Base-by-base conservation (phyloP, 2,329 filamentous ascomycete genomes). In the Nemania sp. region DNA sequence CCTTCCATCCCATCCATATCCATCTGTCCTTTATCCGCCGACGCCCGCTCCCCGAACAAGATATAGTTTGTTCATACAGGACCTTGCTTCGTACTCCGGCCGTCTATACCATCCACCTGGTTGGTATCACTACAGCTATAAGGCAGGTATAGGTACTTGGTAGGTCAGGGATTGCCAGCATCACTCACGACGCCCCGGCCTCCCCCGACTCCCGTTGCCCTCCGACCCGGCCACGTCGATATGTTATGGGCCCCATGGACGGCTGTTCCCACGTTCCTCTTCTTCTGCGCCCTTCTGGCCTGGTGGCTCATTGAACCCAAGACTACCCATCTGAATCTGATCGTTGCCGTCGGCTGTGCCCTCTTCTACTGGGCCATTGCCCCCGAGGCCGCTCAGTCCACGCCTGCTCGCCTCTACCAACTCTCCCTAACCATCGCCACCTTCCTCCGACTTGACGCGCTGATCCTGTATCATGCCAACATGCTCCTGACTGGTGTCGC, bases 401-500 rank as follows among this genome's bases (percentile, higher is more conserved):
- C 76, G 37, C 72, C 75, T 42, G 66, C 72, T 60, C 72, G 71
- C 49, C 47, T 76, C 46, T 78, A 75, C 66, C 67, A 70, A 37
- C 66, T 72, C n/a, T 68, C 67, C 56, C 62, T 71, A 55, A 71
- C 72, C 60, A 63, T 75, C 48, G 71, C 79, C 65, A 73, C 75
- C 59, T 71, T 77, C 57, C 72, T 80, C 40, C 78, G 75, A 55
- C 75, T 83, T 61, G 79, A 83, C 72, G 74, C 77, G 25, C 71
- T 83, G 63, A 69, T 83, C 25, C 64, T 79, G 37, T 75, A 79
- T 59, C 79, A 85, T 75, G 78, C 80, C 60, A 84, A 79, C 65
- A 85, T 86, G 83, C 72, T 83, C 51, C 71, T 86, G 60, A 83
- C 80, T 46, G 78, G 83, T 46, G 77, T 79, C 59, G 83, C 83